phyloP scores from a whole-genome alignment of 495 filamentous ascomycete species.

The Talaromyces trachyspermus region DNA sequence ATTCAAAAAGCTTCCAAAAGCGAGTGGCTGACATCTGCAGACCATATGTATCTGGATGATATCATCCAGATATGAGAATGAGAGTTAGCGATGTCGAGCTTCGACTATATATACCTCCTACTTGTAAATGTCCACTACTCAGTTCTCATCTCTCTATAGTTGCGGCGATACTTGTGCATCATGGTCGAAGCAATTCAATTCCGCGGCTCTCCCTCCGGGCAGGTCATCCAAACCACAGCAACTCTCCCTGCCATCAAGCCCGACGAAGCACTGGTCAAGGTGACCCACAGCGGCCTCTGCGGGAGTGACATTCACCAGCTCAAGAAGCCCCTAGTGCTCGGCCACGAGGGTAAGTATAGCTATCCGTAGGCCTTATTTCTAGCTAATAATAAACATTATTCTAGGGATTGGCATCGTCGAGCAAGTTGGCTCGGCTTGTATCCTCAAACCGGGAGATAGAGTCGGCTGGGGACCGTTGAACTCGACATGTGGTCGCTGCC shows the following conservation, averaged over 20 bases:
- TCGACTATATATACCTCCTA: too few relatives aligned
- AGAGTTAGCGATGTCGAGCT: too few relatives aligned
- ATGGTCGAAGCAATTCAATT: neutral
- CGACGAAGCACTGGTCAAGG: conserved; percentile 29
- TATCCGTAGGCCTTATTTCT: too few relatives aligned
- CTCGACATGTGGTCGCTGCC: conserved; percentile 45
- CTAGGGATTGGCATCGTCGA: conserved; percentile 10
- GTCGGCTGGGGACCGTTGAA: conserved; percentile 51
- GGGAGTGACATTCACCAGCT: conserved; percentile 40
- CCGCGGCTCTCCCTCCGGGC: neutral
- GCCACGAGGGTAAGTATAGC: conserved; percentile 45
- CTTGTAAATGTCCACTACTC: too few relatives aligned
- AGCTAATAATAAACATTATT: neutral
- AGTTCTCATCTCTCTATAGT: too few relatives aligned
- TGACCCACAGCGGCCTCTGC: conserved; percentile 38
- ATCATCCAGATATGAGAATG: too few relatives aligned
- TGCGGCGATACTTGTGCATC: too few relatives aligned
- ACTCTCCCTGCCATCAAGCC: conserved; percentile 9
- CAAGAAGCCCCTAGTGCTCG: conserved; percentile 38
- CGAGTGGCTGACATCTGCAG: too few relatives aligned
- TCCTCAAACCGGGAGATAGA: conserved; percentile 34
- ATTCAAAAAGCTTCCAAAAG: too few relatives aligned
- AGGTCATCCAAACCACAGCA: neutral
- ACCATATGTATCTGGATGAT: too few relatives aligned
- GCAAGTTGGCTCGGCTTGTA: conserved; percentile 20